Conservation (phyloP, 2,329 filamentous ascomycete genomes). For the Colletotrichum scovillei region DNA sequence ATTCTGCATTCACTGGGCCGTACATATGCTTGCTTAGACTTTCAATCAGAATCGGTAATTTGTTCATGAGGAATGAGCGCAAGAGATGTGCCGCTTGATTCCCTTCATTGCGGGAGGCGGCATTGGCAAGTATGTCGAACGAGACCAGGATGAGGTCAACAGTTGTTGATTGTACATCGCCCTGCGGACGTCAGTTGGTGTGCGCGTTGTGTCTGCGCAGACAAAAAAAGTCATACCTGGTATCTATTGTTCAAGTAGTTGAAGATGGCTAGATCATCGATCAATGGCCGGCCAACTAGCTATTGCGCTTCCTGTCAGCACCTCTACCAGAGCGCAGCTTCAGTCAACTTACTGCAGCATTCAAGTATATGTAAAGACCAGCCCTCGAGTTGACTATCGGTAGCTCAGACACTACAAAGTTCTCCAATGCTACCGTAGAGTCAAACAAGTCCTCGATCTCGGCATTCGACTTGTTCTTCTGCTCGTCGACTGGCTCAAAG, state of each 20-base stretch:
- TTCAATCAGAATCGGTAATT: conserved; percentile 65
- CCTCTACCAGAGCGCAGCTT: not conserved
- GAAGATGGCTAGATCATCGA: conserved; percentile 84
- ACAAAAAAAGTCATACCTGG: conserved; percentile 61
- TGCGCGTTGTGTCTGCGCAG: not conserved
- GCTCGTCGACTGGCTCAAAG: conserved; percentile 66
- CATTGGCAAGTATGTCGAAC: conserved; percentile 91
- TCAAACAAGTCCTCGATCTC: conserved; percentile 69
- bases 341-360: conserved; percentile 73
- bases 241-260: conserved; percentile 88
- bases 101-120: conserved; percentile 75
- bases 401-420: conserved; percentile 69
- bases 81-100: conserved; percentile 75
- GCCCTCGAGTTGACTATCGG: conserved; percentile 81
- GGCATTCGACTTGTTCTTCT: conserved; percentile 59
- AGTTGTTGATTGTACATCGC: conserved; percentile 80
- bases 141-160: conserved; percentile 88
- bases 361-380: conserved; percentile 87
- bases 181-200: conserved; percentile 55
- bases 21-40: conserved; percentile 73
- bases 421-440: conserved; percentile 66
- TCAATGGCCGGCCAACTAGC: conserved; percentile 83
- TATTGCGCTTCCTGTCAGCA: conserved; percentile 52
- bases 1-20: conserved; percentile 79
- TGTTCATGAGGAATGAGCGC: conserved; percentile 86